A percentile compares a stretch with the other conserved stretches of the same genome.
Conservation (phyloP, 2,329 filamentous ascomycete genomes). For the Verticillium zaregamsianum region DNA sequence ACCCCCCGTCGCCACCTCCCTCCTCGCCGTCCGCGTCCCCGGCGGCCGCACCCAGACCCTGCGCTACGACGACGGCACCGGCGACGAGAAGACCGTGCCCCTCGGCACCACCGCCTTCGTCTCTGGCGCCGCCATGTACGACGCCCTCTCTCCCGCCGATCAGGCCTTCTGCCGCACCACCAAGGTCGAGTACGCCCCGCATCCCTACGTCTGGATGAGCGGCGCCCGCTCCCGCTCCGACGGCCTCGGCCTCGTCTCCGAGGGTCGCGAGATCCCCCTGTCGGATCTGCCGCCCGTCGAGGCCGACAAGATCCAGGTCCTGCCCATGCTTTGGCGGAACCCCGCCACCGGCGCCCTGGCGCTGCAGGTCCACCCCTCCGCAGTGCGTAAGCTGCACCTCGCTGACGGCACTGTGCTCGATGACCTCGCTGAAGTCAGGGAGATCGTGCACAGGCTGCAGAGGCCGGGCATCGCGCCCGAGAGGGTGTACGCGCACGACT, state of each 20-base stretch:
- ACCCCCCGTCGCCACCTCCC: constrained; percentile 68
- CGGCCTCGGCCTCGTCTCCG: constrained; percentile 67
- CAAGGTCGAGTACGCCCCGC: constrained; percentile 69
- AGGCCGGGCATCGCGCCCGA: constrained; percentile 66
- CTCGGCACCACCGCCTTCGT: constrained; percentile 76
- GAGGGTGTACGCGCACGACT: constrained; percentile 70
- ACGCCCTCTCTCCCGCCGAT: constrained; percentile 59
- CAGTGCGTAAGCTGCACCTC: constrained; percentile 64
- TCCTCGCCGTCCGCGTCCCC: constrained; percentile 71
- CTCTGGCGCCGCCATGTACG: constrained; percentile 67
- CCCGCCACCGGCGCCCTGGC: constrained; percentile 65
- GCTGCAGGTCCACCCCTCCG: constrained; percentile 70
- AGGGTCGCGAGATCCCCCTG: constrained; percentile 57
- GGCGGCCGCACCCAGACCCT: constrained; percentile 61
- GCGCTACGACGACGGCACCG: constrained; percentile 68
- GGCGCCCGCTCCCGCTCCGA: constrained; percentile 60
- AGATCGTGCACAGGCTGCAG: constrained; percentile 66
- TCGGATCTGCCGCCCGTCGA: constrained; percentile 63
- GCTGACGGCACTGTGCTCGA: constrained; percentile 65
- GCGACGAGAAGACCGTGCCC: constrained; percentile 62
- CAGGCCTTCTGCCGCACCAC: constrained; percentile 64
- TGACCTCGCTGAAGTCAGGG: constrained; percentile 60
- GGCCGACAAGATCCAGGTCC: constrained; percentile 60
- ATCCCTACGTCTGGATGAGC: constrained; percentile 82
- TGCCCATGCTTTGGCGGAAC: constrained; percentile 77